Evolutionary conservation across 1,139 yeast genomes (phyloP).

Genomic region (Zygosaccharomyces pseudobailii): DNA sequence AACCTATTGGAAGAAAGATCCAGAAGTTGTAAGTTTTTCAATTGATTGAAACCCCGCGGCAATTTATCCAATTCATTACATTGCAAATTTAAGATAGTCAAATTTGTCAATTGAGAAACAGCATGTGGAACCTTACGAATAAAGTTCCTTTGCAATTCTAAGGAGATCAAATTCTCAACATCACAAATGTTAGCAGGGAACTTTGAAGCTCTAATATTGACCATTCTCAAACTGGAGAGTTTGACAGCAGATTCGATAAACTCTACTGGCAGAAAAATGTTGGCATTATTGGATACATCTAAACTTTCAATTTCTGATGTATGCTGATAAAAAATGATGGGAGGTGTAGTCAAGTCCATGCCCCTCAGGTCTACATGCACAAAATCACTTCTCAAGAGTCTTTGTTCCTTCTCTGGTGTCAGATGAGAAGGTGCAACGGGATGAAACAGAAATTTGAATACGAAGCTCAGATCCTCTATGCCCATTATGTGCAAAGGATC

Average conservation of each 20-base stretch:
- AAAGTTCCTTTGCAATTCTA: constrained; percentile 77
- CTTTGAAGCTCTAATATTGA: constrained; percentile 65
- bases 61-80: constrained; percentile 66
- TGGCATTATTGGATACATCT: constrained; percentile 84
- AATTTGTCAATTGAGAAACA: constrained; percentile 48
- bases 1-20: constrained; percentile 82
- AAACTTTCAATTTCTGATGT: constrained; percentile 77
- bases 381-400: constrained; percentile 56
- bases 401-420: constrained; percentile 60
- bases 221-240: constrained; percentile 60
- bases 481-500: constrained; percentile 79
- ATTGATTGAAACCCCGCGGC: constrained; percentile 57
- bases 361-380: constrained; percentile 72
- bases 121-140: constrained; percentile 58
- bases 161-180: constrained; percentile 60
- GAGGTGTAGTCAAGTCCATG: constrained; percentile 76
- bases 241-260: constrained; percentile 80
- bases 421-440: constrained; percentile 66
- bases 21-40: constrained; percentile 53
- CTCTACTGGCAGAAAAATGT: constrained; percentile 76
- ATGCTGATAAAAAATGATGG: constrained; percentile 74
- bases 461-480: constrained; percentile 78
- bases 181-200: constrained; percentile 72
- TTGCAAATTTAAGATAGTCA: constrained; percentile 57
- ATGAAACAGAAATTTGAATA: constrained; percentile 80